Evolutionary conservation across 2,329 filamentous ascomycete species (phyloP).

Genomic region (Fusarium abutilonis): DNA sequence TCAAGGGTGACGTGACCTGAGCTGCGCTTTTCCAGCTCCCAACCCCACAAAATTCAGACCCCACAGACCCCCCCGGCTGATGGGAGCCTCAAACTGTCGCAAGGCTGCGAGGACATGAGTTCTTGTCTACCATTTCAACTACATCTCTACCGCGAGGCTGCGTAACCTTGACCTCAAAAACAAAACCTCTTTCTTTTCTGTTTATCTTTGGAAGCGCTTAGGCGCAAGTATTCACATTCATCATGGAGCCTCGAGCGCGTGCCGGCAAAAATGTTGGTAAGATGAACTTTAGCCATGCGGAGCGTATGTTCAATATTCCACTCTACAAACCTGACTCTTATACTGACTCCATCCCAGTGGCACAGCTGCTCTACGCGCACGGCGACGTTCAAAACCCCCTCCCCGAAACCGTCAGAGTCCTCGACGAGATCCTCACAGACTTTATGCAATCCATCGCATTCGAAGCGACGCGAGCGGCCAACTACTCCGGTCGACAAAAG

Average conservation of each 20-base stretch:
- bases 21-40: not conserved
- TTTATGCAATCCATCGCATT: constrained; percentile 96
- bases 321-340: not conserved
- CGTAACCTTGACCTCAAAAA: not conserved
- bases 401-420: constrained; percentile 82
- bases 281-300: constrained; percentile 79
- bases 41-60: constrained; percentile 38
- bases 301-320: constrained; percentile 64
- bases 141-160: constrained; percentile 36
- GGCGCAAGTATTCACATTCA: constrained; percentile 42
- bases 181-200: not conserved
- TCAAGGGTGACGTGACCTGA: constrained; percentile 34
- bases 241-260: constrained; percentile 80
- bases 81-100: constrained; percentile 31
- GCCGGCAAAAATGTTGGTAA: constrained; percentile 83
- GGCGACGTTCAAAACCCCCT: constrained; percentile 83
- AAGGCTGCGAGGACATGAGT: constrained; percentile 31
- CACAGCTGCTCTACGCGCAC: constrained; percentile 79
- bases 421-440: constrained; percentile 96
- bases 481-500: constrained; percentile 90
- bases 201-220: constrained; percentile 11
- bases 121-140: constrained; percentile 29
- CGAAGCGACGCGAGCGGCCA: constrained; percentile 84
- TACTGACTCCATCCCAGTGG: constrained; percentile 59
- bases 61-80: constrained; percentile 26